phyloP scores from a whole-genome alignment of 106 monocot species.

The Gastrodia elata region DNA sequence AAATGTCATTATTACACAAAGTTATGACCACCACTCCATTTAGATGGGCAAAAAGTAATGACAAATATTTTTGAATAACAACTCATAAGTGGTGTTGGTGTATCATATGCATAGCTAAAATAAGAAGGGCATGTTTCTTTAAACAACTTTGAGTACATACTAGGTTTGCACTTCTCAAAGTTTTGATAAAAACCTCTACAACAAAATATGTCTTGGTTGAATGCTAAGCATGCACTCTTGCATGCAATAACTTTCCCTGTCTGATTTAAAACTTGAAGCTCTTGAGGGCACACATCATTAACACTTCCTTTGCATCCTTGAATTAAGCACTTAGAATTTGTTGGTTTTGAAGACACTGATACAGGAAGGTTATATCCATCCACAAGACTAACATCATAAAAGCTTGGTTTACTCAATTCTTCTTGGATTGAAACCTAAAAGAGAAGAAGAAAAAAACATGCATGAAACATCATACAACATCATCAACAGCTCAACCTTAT shows the following conservation, averaged over 20 bases:
- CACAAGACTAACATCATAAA: constrained; percentile 68
- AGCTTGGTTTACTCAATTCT: constrained; percentile 36
- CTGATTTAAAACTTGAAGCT: constrained; percentile 34
- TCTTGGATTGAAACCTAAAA: constrained; percentile 33
- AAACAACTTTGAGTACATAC: constrained; percentile 54
- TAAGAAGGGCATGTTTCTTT: constrained; percentile 68
- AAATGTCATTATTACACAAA: neutral
- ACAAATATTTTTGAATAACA: constrained; percentile 33
- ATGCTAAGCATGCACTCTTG: constrained; percentile 79
- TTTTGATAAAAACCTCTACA: constrained; percentile 43
- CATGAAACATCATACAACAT: neutral
- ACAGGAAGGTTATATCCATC: constrained; percentile 71
- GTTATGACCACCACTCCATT: constrained; percentile 16
- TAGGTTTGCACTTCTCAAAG: constrained; percentile 42
- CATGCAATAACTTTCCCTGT: constrained; percentile 37
- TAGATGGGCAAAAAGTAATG: constrained; percentile 57
- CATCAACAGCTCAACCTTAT: neutral
- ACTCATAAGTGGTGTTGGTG: constrained; percentile 22
- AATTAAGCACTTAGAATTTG: constrained; percentile 28
- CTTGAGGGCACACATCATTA: constrained; percentile 40
- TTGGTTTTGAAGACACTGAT: constrained; percentile 28
- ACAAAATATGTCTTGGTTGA: constrained; percentile 48
- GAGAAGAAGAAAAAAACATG: neutral
- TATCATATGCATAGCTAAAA: constrained; percentile 55
- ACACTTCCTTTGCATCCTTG: constrained; percentile 40